Percentiles rank a stretch among this genome's conserved stretches.
These are phyloP conservation scores for Colletotrichum lini DNA, from an alignment of 2,329 filamentous ascomycete species.

Conservation along the genomic window DNA sequence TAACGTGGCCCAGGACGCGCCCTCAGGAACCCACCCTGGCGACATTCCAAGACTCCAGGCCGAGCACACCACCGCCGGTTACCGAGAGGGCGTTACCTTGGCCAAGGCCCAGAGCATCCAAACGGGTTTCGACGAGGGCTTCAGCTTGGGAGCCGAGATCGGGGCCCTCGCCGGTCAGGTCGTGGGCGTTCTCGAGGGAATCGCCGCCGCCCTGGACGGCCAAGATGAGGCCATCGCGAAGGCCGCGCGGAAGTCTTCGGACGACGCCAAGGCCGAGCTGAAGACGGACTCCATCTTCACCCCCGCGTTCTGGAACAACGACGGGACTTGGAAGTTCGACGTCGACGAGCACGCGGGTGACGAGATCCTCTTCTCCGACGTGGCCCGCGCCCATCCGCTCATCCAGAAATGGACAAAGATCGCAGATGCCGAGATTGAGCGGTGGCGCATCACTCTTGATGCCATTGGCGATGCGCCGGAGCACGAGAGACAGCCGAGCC, in stretches of 20 bases:
- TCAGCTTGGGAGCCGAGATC: conserved; percentile 84
- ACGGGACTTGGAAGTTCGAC: conserved; percentile 80
- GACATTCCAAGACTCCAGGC: conserved; percentile 82
- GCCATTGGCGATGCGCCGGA: conserved; percentile 50
- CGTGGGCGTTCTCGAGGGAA: conserved; percentile 82
- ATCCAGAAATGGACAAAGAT: conserved; percentile 71
- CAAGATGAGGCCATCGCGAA: conserved; percentile 44
- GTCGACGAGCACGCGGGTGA: conserved; percentile 58
- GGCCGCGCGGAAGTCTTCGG: conserved; percentile 51
- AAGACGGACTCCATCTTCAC: conserved; percentile 75
- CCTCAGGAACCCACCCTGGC: conserved; percentile 58
- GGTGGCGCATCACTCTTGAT: conserved; percentile 53
- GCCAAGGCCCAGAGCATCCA: conserved; percentile 86
- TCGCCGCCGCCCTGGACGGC: conserved; percentile 65
- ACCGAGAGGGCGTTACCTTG: conserved; percentile 86
- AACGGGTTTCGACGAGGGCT: conserved; percentile 92
- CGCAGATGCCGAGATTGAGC: conserved; percentile 50
- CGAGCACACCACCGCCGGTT: conserved; percentile 87
- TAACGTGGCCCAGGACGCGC: conserved; percentile 9
- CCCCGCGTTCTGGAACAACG: conserved; percentile 75
- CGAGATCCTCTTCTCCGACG: conserved; percentile 70
- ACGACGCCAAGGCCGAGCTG: conserved; percentile 71
- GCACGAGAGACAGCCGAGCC: conserved; percentile 47
- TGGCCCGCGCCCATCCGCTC: conserved; percentile 78
- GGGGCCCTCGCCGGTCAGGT: conserved; percentile 82